Evolutionary conservation across 1,284 basidiomycete species (phyloP), one percentile per base, ranked within the genome.

Genomic region (Pascua sp.): DNA sequence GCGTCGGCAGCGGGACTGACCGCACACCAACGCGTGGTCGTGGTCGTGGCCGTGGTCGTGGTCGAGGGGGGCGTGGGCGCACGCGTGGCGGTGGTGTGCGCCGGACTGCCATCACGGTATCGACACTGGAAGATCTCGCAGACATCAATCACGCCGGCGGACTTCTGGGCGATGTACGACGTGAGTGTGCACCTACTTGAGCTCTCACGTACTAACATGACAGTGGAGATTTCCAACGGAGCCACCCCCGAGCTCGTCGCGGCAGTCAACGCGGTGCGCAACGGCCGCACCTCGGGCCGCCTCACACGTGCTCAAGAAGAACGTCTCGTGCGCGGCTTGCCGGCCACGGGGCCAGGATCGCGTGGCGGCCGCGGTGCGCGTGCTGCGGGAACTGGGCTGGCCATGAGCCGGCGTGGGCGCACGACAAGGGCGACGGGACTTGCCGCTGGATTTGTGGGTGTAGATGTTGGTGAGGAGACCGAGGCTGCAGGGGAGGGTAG

Each of bases 61-160:
- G 46, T 5, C 12, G 18, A 11, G 45, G n/a, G 16, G 44, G 44
- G 0, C 43, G 37, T 7, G 49, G 55, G n/a, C 49, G 59, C 2
- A 44, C 52, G 12, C 39, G 47, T 5, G 56, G 47, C 32, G 40
- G 49, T 42, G 32, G 37, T 48, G 24, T 52, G 56, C 43, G 47
- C 51, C 10, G 24, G 24, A 32, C 24, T 3, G 44, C 55, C 13
- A 43, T 57, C 10, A 46, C 53, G 13, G 44, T 59, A n/a, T 41
- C 51, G 37, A 58, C 51, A 8, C 46, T 56, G 39, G 45, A 48
- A 12, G 61, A 63, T 17, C 53, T 63, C 15, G 53, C 56, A 2
- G 59, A 63, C 42, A 63, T 63, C 42, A 49, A 54, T n/a, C 48
- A 38, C 11, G 57, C 61, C 1, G 57, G 57, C 24, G 57, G 56